Percentiles rank a stretch among this genome's conserved stretches.
Conservation (phyloP, 129 eudicot genomes). For the Lactuca sativa region DNA sequence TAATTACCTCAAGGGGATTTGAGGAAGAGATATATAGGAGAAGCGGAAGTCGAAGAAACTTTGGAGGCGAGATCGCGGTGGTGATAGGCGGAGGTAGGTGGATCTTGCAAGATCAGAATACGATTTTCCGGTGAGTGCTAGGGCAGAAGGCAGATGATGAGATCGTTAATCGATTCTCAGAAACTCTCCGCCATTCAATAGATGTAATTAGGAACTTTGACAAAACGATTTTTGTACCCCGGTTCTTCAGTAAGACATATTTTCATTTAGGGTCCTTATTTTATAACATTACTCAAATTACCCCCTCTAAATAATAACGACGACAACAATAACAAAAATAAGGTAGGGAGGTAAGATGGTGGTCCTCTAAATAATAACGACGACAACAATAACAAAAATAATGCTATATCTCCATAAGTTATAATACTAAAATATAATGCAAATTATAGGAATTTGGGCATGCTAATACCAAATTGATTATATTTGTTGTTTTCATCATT, state of each 20-base stretch:
- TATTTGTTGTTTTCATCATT: too few species aligned
- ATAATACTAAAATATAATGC: too few species aligned
- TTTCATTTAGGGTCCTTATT: conserved; percentile 21
- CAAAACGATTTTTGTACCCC: conserved; percentile 21
- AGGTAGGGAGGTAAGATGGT: too few species aligned
- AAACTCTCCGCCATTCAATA: conserved; percentile 34
- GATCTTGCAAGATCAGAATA: conserved; percentile 25
- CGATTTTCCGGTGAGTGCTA: conserved; percentile 24
- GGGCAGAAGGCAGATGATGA: conserved; percentile 19
- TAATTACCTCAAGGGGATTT: conserved; percentile 28
- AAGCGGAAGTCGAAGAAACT: not conserved
- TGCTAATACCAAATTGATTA: too few species aligned
- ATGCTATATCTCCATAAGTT: too few species aligned
- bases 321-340: too few species aligned
- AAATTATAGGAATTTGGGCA: too few species aligned
- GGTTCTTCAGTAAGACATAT: not conserved
- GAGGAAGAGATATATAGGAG: conserved; percentile 9
- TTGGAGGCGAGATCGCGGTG: conserved; percentile 24
- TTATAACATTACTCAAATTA: not conserved
- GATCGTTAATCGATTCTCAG: conserved; percentile 33
- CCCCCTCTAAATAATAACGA: conserved; percentile 5
- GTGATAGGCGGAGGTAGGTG: conserved; percentile 27
- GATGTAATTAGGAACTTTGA: conserved; percentile 16
- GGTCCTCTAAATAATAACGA: too few species aligned
- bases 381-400: too few species aligned